Evolutionary conservation across 176 grass and related monocot genomes (phyloP).

Genomic region (Eragrostis curvula): DNA sequence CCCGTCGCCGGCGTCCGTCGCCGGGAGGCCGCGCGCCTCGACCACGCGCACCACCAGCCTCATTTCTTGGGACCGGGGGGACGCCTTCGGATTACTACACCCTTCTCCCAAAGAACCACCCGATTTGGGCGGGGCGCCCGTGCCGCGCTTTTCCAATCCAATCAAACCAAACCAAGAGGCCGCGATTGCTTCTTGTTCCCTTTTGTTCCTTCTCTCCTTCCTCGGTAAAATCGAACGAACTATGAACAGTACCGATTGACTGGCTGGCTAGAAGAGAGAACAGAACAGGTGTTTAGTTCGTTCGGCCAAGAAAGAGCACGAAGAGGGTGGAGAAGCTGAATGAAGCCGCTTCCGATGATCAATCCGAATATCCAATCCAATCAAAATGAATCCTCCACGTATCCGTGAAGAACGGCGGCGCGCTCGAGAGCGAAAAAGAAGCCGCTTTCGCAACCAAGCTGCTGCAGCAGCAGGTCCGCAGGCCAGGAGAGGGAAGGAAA

Average conservation of each 20-base stretch:
- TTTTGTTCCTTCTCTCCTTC: too few species aligned
- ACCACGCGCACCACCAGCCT: slow-evolving; percentile 76
- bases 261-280: background rate
- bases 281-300: background rate
- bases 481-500: background rate
- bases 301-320: background rate
- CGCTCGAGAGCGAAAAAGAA: too few species aligned
- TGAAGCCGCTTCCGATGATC: background rate
- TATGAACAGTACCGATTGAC: background rate
- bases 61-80: slow-evolving; percentile 41
- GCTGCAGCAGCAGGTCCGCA: background rate
- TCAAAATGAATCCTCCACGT: background rate
- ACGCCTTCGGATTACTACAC: background rate
- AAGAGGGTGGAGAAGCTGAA: background rate
- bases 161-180: background rate
- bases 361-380: background rate
- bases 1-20: slow-evolving; percentile 64
- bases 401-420: background rate
- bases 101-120: background rate
- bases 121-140: background rate
- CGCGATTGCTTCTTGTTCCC: background rate
- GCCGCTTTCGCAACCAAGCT: background rate
- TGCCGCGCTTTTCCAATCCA: background rate
- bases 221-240: background rate
- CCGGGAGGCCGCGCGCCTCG: slow-evolving; percentile 68